Percentiles rank a stretch among this genome's conserved stretches.
Conservation (phyloP, 306 rosid species). For the Trifolium repens region DNA sequence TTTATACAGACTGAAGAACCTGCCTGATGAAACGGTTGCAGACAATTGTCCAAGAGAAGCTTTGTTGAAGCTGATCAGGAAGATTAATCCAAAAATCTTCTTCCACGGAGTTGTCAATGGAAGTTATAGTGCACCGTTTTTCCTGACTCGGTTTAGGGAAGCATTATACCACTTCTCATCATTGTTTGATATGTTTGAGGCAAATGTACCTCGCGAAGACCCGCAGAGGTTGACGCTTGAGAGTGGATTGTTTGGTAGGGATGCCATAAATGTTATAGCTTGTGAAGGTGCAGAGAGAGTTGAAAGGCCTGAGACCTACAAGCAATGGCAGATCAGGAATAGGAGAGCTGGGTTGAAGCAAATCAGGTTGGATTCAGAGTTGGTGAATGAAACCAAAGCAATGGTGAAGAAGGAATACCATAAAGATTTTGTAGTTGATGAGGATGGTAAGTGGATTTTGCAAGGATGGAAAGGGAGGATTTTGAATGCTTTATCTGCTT, state of each 20-base stretch:
- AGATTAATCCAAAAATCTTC: constrained; percentile 70
- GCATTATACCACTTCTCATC: constrained; percentile 79
- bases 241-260: constrained; percentile 64
- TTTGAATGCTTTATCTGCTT: constrained; percentile 67
- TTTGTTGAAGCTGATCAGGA: constrained; percentile 64
- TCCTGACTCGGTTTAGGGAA: constrained; percentile 70
- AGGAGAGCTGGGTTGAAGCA: constrained; percentile 76
- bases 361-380: constrained; percentile 52
- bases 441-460: constrained; percentile 78
- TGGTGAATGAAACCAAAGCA: constrained; percentile 50
- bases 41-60: constrained; percentile 65
- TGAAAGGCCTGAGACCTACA: constrained; percentile 87
- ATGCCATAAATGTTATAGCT: constrained; percentile 76
- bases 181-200: constrained; percentile 79
- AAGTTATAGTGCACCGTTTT: constrained; percentile 74
- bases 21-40: constrained; percentile 64
- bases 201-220: constrained; percentile 60
- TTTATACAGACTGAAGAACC: constrained; percentile 61
- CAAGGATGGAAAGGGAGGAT: constrained; percentile 91
- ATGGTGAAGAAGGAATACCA: constrained; percentile 67
- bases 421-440: constrained; percentile 62
- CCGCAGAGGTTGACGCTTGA: constrained; percentile 58
- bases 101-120: constrained; percentile 78
- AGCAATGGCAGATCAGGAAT: constrained; percentile 86
- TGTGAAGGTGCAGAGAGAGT: constrained; percentile 79